Evolutionary conservation across 192 early-diverging fungal genomes (phyloP).

Genomic region (Pilaira anomala): DNA sequence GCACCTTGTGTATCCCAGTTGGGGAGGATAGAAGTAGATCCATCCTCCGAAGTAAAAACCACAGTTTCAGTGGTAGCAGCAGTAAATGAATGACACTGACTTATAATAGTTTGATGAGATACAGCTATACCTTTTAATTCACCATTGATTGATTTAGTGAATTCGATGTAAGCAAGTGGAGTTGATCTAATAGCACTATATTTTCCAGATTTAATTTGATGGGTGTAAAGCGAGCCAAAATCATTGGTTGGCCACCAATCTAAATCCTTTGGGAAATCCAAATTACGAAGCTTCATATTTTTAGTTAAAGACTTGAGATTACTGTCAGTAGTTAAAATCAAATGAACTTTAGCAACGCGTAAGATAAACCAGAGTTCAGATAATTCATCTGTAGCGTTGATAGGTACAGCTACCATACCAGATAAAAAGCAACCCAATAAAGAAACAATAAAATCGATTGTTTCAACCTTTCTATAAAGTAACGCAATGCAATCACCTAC

Average conservation of each 20-base stretch:
- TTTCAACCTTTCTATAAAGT: slow-evolving; percentile 76
- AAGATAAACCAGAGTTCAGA: slow-evolving; percentile 76
- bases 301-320: slow-evolving; percentile 71
- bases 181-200: slow-evolving; percentile 43
- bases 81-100: slow-evolving; percentile 51
- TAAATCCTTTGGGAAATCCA: slow-evolving; percentile 62
- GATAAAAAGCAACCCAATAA: slow-evolving; percentile 78
- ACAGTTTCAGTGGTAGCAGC: slow-evolving; percentile 10
- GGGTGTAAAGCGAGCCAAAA: slow-evolving; percentile 55
- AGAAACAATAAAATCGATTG: slow-evolving; percentile 75
- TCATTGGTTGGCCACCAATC: slow-evolving; percentile 86
- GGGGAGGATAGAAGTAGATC: not conserved
- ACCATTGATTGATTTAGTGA: slow-evolving; percentile 76
- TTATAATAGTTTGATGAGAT: slow-evolving; percentile 70
- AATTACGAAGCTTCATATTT: slow-evolving; percentile 57
- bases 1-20: slow-evolving; percentile 13
- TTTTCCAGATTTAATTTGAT: slow-evolving; percentile 38
- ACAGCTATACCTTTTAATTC: slow-evolving; percentile 82
- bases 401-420: slow-evolving; percentile 80
- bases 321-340: slow-evolving; percentile 77
- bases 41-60: slow-evolving; percentile 5
- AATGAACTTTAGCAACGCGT: slow-evolving; percentile 55
- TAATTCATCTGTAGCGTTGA: slow-evolving; percentile 78
- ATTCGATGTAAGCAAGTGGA: slow-evolving; percentile 83
- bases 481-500: slow-evolving; percentile 72